Percentiles rank a stretch among this genome's conserved stretches.
Evolutionary conservation across 108 stramenopile species (phyloP).

Genomic region (Bacterosira constricta): DNA sequence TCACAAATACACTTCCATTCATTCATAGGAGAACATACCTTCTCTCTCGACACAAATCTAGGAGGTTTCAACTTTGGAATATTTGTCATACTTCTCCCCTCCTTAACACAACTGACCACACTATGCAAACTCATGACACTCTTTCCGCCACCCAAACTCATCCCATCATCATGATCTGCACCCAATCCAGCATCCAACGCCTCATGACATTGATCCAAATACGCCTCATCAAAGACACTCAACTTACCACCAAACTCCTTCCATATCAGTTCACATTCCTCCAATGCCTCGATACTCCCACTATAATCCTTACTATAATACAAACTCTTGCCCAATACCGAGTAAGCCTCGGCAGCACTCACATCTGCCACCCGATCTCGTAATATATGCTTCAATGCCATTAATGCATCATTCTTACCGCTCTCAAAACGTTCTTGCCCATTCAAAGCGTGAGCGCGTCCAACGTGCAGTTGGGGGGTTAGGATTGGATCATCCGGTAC

Average conservation of each 20-base stretch:
- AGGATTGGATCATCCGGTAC: slow-evolving; percentile 82
- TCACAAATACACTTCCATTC: not conserved
- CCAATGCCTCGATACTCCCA: slow-evolving; percentile 74
- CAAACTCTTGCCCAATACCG: slow-evolving; percentile 82
- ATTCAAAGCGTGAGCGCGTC: slow-evolving; percentile 87
- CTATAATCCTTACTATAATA: slow-evolving; percentile 85
- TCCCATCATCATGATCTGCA: slow-evolving; percentile 35
- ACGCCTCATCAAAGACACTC: slow-evolving; percentile 86
- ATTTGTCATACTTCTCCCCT: slow-evolving; percentile 47
- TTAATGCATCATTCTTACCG: slow-evolving; percentile 77
- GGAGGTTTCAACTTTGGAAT: slow-evolving; percentile 86
- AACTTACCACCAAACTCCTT: slow-evolving; percentile 64
- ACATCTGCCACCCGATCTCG: slow-evolving; percentile 57
- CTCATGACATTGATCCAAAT: slow-evolving; percentile 75
- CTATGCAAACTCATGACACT: slow-evolving; percentile 47
- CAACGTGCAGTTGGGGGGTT: slow-evolving; percentile 80
- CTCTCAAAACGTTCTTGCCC: slow-evolving; percentile 79
- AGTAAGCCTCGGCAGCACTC: slow-evolving; percentile 79
- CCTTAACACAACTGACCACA: slow-evolving; percentile 42
- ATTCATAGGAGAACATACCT: slow-evolving; percentile 47
- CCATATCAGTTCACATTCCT: slow-evolving; percentile 60
- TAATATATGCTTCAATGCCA: slow-evolving; percentile 63
- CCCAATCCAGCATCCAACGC: slow-evolving; percentile 61
- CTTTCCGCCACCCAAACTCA: slow-evolving; percentile 35
- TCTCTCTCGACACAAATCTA: slow-evolving; percentile 82